A percentile compares a stretch with the other conserved stretches of the same genome.
These are phyloP conservation scores for Kwoniella bestiolae DNA, from an alignment of 768 basidiomycete species.

Conservation along the genomic window DNA sequence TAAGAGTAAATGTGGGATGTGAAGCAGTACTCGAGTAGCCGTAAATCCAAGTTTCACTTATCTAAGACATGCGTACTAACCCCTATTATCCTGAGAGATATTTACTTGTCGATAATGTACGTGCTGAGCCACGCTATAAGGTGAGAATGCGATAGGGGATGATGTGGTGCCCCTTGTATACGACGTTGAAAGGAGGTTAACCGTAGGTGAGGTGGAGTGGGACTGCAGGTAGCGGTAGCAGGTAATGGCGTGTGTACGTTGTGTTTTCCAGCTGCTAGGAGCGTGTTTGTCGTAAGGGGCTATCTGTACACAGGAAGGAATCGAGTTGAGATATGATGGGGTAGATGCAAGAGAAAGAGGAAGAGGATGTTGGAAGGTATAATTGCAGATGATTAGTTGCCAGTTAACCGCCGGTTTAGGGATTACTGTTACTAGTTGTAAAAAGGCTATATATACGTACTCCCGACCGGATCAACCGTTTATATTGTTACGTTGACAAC, in stretches of 20 bases:
- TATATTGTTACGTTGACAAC: constrained; percentile 1
- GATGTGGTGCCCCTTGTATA: background rate
- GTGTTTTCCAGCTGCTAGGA: too few species aligned
- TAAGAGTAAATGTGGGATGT: too few species aligned
- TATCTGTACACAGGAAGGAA: background rate
- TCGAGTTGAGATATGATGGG: background rate
- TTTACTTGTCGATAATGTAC: too few species aligned
- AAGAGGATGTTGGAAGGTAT: too few species aligned
- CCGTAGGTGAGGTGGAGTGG: background rate
- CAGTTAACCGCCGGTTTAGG: constrained; percentile 13
- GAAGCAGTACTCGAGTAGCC: background rate
- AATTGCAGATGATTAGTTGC: too few species aligned
- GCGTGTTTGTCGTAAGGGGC: too few species aligned
- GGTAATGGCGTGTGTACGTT: background rate
- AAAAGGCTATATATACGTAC: too few species aligned
- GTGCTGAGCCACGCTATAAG: background rate
- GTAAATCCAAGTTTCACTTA: background rate
- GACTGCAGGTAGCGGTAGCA: background rate
- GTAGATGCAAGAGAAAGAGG: too few species aligned
- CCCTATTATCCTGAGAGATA: background rate
- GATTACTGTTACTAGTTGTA: background rate
- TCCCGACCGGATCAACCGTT: constrained; percentile 4
- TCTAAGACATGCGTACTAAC: background rate
- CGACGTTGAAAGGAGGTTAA: background rate
- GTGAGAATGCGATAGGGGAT: background rate